Base-by-base conservation (phyloP, 116 monocot species). In the Posidonia oceanica region DNA sequence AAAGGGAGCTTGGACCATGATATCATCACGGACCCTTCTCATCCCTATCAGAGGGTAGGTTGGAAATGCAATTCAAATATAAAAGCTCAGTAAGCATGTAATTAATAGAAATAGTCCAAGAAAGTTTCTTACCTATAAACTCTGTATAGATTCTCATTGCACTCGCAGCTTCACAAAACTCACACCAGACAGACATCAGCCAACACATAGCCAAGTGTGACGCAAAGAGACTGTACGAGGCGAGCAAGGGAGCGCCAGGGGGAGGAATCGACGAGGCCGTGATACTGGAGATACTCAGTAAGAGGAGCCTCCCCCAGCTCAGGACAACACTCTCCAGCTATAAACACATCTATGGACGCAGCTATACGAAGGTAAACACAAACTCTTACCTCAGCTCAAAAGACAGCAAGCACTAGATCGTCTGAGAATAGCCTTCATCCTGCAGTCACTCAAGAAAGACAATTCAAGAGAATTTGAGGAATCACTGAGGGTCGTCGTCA, bases 301-400 rank as follows among this genome's bases (percentile, higher is more conserved):
- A 93, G 82, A 75, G 93, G 76, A 93, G 93, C 77, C 69, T 93
- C 29, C 78, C 88, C 14, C 93, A 93, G 61, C 80, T 88, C 38
- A 84, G 75, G 39, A 71, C 83, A 14, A 77, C 84, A 63, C 70
- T 88, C 64, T 70, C 72, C 41, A 76, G 74, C 74, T 93, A 88
- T 78, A 82, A 78, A 23, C 86, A 80, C 59, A 93, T 93, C 10
- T 93, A 93, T 48, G 93, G 93, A 2, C 80, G 74, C 69, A 73
- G 77, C 4, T 93, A 81, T 41, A 86, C 54, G 40, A 80, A 80
- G 82, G 92, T 88, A 75, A 41, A 14, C 23, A 68, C 5, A 71
- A 51, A 23, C 55, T 2, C 54, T 17, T 38, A 76, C 39, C n/a
- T 41, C 11, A 14, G 65, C 65, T 2, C 4, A 64, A 15, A 38